Evolutionary conservation across 2,329 filamentous ascomycete species (phyloP), one percentile per base, ranked within the genome.

Genomic region (Colletotrichum lupini): DNA sequence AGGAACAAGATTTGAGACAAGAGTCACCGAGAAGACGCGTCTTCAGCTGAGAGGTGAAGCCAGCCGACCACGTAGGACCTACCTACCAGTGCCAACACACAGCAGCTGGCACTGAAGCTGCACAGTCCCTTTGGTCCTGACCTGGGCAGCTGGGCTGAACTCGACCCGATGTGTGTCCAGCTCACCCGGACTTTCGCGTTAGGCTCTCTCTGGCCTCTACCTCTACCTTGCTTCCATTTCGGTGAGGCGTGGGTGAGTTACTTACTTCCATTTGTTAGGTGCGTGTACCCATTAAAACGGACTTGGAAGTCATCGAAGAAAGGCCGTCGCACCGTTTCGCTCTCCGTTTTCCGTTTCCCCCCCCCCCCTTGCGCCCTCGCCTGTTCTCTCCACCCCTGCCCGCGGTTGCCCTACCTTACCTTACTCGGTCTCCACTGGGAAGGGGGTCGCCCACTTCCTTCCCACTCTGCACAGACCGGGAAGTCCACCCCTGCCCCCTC

Each of bases 401-500:
- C 35, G 19, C 35, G 26, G 26, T 35, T 24, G 26, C 19, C 35
- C 32, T 63, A 49, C 42, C 42, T 46, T 63, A 46, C 42, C 42
- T 49, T 49, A 16, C 63, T 66, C 53, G 35, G 56, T 35, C 58
- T 28, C 35, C 59, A 63, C 52, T 35, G 11, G 19, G 37, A 42
- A 42, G 37, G 37, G 37, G 37, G 42, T 14, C 8, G 19, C 32
- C 52, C 59, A 35, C 52, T 35, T 58, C 57, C 28, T 63, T 63
- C 42, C 42, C n/a, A 26, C 52, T 5, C 24, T 55, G 52, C 67
- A 71, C 71, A 30, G 60, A 71, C 67, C 24, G 56, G 56, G 42
- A 8, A 14, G 68, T 32, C 46, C 37, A 22, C 16, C 16, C 11
- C 52, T 37, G 26, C 57, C 28, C 32, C 28, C 60, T 32, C 55